Evolutionary conservation across 23 red algal genomes (phyloP).

Genomic region (Gracilaria gracilis): DNA sequence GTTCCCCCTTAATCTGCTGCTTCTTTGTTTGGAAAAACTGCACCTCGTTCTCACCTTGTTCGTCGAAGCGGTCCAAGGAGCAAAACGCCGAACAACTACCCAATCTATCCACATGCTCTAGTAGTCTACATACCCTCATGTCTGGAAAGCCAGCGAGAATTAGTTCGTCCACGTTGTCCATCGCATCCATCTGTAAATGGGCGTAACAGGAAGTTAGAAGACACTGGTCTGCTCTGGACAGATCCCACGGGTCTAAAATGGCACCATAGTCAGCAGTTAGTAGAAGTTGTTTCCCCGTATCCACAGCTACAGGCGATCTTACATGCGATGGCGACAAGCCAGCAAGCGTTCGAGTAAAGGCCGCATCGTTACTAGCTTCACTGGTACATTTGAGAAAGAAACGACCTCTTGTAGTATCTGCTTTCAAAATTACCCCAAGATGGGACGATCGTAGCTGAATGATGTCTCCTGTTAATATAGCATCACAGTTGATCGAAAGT

Average conservation of each 20-base stretch:
- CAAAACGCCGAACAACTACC: no score
- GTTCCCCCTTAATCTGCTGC: not conserved
- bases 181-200: not conserved
- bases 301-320: not conserved
- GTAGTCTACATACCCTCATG: not conserved
- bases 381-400: conserved; percentile 25
- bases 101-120: not conserved
- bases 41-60: not conserved
- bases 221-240: not conserved
- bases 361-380: not conserved
- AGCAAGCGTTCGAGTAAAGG: conserved; percentile 8
- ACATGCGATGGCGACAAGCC: not conserved
- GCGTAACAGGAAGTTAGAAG: not conserved
- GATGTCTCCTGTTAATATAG: not conserved
- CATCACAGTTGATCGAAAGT: not conserved
- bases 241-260: not conserved
- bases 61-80: no score
- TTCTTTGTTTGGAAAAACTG: not conserved
- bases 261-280: conserved; percentile 21
- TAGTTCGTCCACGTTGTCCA: not conserved
- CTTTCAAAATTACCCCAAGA: conserved; percentile 8
- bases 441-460: conserved; percentile 17
- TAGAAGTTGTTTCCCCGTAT: not conserved
- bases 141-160: not conserved
- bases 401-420: conserved; percentile 2